Evolutionary conservation across 176 grass and related monocot genomes (phyloP).

Genomic region (Oryza meyeriana): DNA sequence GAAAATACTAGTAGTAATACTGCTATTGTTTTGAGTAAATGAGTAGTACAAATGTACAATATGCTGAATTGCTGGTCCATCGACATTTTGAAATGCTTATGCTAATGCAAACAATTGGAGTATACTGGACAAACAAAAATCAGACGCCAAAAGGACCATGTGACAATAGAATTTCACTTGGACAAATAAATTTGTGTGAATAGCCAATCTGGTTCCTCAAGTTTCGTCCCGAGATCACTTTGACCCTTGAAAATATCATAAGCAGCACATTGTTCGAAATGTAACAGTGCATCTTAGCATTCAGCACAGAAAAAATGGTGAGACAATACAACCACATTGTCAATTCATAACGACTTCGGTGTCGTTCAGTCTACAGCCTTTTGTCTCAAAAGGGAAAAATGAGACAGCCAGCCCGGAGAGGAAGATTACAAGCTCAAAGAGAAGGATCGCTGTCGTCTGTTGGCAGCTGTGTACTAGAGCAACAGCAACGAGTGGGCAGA

Average conservation of each 20-base stretch:
- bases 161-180: too few relatives aligned
- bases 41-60: too few relatives aligned
- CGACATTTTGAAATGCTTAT: too few relatives aligned
- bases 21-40: too few relatives aligned
- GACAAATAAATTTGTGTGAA: too few relatives aligned
- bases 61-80: too few relatives aligned
- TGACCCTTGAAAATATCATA: not conserved
- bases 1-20: too few relatives aligned
- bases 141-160: too few relatives aligned
- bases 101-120: too few relatives aligned
- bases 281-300: not conserved
- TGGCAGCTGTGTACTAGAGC: constrained; percentile 79
- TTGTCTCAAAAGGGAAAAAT: constrained; percentile 89
- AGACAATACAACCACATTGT: not conserved
- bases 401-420: constrained; percentile 68
- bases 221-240: too few relatives aligned
- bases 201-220: too few relatives aligned
- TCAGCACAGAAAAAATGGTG: not conserved
- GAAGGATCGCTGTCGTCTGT: constrained; percentile 63
- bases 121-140: too few relatives aligned
- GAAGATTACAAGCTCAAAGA: constrained; percentile 89
- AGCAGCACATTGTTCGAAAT: not conserved
- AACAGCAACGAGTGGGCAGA: constrained; percentile 87
- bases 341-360: constrained; percentile 51
- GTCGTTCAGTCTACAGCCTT: constrained; percentile 63